A percentile compares a stretch with the other conserved stretches of the same genome.
Evolutionary conservation across 2,329 filamentous ascomycete species (phyloP).

Genomic region (Ophiostoma sp.): DNA sequence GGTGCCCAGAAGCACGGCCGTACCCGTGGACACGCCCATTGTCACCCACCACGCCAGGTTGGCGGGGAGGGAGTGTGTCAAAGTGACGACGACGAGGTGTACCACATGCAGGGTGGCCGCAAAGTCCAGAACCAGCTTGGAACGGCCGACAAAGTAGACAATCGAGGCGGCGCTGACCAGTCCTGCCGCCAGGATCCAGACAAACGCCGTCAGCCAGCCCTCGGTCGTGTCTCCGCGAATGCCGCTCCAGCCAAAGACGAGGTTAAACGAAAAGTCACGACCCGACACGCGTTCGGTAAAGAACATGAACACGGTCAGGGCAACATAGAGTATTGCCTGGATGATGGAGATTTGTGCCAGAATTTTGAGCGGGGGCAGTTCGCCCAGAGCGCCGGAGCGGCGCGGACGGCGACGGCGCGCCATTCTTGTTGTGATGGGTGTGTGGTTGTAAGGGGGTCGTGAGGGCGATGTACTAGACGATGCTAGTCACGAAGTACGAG

Average conservation of each 20-base stretch:
- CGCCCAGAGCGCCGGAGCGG: constrained; percentile 59
- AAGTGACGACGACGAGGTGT: constrained; percentile 50
- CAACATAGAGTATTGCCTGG: constrained; percentile 57
- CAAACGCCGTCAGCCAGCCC: constrained; percentile 60
- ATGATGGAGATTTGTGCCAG: constrained; percentile 59
- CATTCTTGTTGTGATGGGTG: not conserved
- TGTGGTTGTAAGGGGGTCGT: not conserved
- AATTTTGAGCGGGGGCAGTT: constrained; percentile 62
- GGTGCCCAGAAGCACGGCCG: constrained; percentile 65
- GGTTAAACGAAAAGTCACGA: constrained; percentile 51
- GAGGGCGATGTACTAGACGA: not conserved
- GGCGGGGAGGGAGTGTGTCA: constrained; percentile 72
- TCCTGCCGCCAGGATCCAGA: constrained; percentile 59
- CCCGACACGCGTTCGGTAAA: constrained; percentile 63
- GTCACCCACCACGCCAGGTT: constrained; percentile 84
- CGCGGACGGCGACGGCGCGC: constrained; percentile 38
- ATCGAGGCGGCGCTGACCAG: constrained; percentile 76
- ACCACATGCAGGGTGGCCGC: constrained; percentile 68
- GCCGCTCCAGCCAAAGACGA: constrained; percentile 60
- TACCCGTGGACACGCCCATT: constrained; percentile 49
- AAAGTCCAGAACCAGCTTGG: constrained; percentile 94
- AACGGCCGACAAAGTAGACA: constrained; percentile 79
- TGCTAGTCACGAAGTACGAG: not conserved
- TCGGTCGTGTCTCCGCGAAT: constrained; percentile 62
- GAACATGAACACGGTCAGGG: constrained; percentile 53